Conservation (phyloP, 495 filamentous ascomycete genomes). For the Thozetella sp. region DNA sequence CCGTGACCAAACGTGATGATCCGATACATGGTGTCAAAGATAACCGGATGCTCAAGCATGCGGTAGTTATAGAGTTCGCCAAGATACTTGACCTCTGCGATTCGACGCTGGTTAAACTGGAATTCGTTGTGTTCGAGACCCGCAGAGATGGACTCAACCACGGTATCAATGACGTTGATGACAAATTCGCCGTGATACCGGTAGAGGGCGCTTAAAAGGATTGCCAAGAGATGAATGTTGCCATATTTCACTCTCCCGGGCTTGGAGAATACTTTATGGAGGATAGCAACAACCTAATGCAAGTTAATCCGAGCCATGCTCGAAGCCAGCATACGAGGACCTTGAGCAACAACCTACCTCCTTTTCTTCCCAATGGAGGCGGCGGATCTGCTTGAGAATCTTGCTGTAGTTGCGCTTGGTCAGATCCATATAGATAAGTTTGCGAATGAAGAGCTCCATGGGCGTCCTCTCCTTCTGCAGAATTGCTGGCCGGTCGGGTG, state of each 20-base stretch:
- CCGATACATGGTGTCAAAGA: conserved; percentile 94
- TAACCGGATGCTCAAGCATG: conserved; percentile 92
- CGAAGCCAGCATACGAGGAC: not conserved
- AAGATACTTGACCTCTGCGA: conserved; percentile 95
- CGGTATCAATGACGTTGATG: conserved; percentile 83
- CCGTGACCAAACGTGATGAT: conserved; percentile 90
- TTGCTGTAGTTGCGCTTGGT: conserved; percentile 93
- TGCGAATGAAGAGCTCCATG: conserved; percentile 88
- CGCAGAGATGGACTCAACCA: conserved; percentile 84
- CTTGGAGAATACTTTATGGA: conserved; percentile 92
- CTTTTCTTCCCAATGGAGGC: conserved; percentile 94
- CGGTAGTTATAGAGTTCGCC: conserved; percentile 98
- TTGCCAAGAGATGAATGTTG: conserved; percentile 92
- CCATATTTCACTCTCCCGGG: conserved; percentile 97
- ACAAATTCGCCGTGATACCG: conserved; percentile 91
- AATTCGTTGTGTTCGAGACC: conserved; percentile 97
- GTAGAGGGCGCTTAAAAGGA: conserved; percentile 85
- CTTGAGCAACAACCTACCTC: conserved; percentile 57
- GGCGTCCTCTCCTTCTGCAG: conserved; percentile 95
- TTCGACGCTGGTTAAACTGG: conserved; percentile 93
- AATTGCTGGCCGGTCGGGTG: conserved; percentile 89
- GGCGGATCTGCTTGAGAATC: conserved; percentile 88
- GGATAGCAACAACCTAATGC: conserved; percentile 70
- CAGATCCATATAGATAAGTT: conserved; percentile 89
- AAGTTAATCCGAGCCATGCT: conserved; percentile 11